Evolutionary conservation across 2,329 filamentous ascomycete genomes (phyloP).

Genomic region (Diaporthe vaccinii): DNA sequence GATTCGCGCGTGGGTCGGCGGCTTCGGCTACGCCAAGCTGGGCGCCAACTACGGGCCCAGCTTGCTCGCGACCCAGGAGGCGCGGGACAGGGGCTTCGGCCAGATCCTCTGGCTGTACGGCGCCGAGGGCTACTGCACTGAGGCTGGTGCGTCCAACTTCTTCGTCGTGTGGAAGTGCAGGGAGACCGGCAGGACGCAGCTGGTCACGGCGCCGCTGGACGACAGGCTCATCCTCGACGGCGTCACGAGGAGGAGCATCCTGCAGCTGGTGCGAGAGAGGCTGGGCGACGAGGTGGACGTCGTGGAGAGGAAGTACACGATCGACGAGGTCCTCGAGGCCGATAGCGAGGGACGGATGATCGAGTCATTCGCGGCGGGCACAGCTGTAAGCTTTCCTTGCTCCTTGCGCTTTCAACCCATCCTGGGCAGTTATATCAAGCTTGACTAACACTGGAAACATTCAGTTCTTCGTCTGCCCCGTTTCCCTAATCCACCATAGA

Average conservation of each 20-base stretch:
- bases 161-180: conserved; percentile 83
- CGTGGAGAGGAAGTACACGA: conserved; percentile 86
- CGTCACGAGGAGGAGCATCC: conserved; percentile 84
- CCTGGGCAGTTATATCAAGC: background rate
- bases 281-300: conserved; percentile 74
- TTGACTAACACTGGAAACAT: conserved; percentile 41
- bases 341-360: conserved; percentile 80
- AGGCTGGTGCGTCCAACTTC: conserved; percentile 94
- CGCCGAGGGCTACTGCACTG: conserved; percentile 81
- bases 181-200: conserved; percentile 71
- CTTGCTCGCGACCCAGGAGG: conserved; percentile 83
- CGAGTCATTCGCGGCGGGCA: conserved; percentile 89
- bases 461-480: conserved; percentile 78
- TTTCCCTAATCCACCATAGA: conserved; percentile 77
- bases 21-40: conserved; percentile 92
- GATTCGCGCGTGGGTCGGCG: conserved; percentile 92
- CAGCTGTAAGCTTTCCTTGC: conserved; percentile 72
- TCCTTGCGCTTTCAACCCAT: background rate
- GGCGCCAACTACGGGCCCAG: conserved; percentile 94
- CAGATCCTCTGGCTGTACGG: conserved; percentile 97
- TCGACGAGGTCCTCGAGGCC: conserved; percentile 81
- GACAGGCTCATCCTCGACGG: conserved; percentile 89
- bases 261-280: conserved; percentile 78
- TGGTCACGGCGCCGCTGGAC: conserved; percentile 87
- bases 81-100: conserved; percentile 79